These are phyloP conservation scores for Bassia scoparia DNA, from an alignment of 148 eudicot genomes.

Conservation along the genomic window DNA sequence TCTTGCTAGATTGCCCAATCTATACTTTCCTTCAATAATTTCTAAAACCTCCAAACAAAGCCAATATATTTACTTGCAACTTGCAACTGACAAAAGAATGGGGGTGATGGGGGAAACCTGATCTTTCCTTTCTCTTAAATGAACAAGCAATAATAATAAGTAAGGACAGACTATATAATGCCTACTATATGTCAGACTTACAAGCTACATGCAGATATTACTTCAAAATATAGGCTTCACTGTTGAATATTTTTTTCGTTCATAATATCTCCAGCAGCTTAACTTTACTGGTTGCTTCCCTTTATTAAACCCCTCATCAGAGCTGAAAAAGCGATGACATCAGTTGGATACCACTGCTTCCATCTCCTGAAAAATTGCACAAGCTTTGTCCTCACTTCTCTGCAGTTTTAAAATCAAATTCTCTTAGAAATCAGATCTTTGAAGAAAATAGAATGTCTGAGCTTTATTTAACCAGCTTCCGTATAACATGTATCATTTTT, in stretches of 20 bases:
- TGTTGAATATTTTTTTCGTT: conserved; percentile 55
- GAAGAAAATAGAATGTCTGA: background rate
- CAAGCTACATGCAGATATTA: conserved; percentile 86
- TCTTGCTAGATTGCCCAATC: background rate
- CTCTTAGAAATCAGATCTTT: background rate
- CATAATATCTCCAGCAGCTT: conserved; percentile 48
- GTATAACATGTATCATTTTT: conserved; percentile 67
- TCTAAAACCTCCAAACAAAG: background rate
- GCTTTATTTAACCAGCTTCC: conserved; percentile 48
- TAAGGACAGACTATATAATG: background rate
- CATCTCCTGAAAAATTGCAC: conserved; percentile 69
- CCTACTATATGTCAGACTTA: conserved; percentile 36
- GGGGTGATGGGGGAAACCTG: background rate
- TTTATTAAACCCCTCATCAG: conserved; percentile 76
- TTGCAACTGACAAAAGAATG: too few species aligned
- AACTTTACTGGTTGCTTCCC: conserved; percentile 77
- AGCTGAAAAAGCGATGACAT: conserved; percentile 76
- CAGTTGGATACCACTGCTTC: conserved; percentile 59
- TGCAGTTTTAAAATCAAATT: conserved; percentile 28
- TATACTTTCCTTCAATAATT: too few species aligned
- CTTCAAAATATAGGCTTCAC: conserved; percentile 71
- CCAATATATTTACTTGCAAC: background rate
- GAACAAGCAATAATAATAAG: background rate
- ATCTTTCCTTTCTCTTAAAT: background rate
- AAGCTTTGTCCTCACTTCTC: conserved; percentile 73